Base-by-base conservation (phyloP, 805 yeast species). In the Saturnispora saitoi region DNA sequence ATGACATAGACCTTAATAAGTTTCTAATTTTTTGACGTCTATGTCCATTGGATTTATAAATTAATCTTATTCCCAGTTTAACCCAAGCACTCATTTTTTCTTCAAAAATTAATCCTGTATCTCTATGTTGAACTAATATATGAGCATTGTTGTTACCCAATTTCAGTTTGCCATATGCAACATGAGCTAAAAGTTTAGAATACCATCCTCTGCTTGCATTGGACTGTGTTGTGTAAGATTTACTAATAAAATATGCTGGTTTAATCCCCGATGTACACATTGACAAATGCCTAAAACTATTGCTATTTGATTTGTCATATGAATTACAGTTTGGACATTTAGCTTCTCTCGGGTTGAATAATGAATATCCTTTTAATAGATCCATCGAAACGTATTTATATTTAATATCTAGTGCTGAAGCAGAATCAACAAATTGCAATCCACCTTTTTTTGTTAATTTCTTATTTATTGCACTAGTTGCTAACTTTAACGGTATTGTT, bases 21-120 rank as follows among this genome's bases (percentile, higher is more conserved):
- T 65, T 69, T 47, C 83, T 74, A 34, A 86, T 74, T 52, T 81
- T 70, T 30, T 52, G 55, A 36, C 54, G 55, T 40, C 72, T 70
- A 50, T 75, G 76, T 29, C 64, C 76, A 52, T 83, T 75, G 2
- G 95, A 91, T 57, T 82, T 79, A 65, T 91, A 91, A 2, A 91
- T 68, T 40, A 91, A 66, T 40, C 96, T 66, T 47, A 91, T 91
- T 0, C 98, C 99, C 32, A 93, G 61, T 43, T 96, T 72, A 10
- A 93, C 93, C 58, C 86, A 86, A 1, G 86, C 78, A 50, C 90
- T 82, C 86, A 93, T 91, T 58, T 88, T 88, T 58, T 91, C 99
- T 62, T 91, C 98, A 59, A 85, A 65, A n/a, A 91, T 79, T 42
- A 86, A 75, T 0, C 99, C 99, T 0, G 96, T 83, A 15, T 76